Base-by-base conservation (phyloP, 148 eudicot genomes). In the Spergularia marina region DNA sequence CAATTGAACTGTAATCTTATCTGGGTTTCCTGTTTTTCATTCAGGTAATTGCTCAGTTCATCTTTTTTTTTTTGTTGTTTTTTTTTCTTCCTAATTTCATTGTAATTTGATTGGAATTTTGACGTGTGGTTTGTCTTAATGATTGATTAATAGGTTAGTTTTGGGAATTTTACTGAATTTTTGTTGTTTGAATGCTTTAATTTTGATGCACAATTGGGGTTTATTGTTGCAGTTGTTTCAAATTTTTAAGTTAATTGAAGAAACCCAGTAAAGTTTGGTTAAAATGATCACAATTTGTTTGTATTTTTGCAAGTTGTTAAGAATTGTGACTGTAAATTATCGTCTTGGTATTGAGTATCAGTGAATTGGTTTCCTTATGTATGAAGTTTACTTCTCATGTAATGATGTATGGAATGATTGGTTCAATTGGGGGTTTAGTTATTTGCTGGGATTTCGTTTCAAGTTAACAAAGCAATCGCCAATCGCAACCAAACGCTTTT, bases 391-490 rank as follows among this genome's bases (percentile, higher is more conserved):
- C 1, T 41, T 41, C 2, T 5, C 1, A 18, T 17, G 53, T 5
- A 17, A 49, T 65, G 60, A 74, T 65, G 77, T 44, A 34, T 36
- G 16, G 17, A 34, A 53, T 53, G 70, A 14, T 64, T 54, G 49
- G 53, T 65, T 65, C 15, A 6, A n/a, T 7, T 2, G 15, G 7
- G 36, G n/a, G 5, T 67, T 13, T 47, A 47, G 18, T 67, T n/a
- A n/a, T 44, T 7, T 41, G 44, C 44, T 41, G 44, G 44, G 6
- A 41, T 41, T 41, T 41, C 44, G 8, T 23, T 1, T 23, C 25
- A 23, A 23, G 0, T 23, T 23, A 23, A 23, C 25, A 23, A 23
- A 23, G 25, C 25, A 23, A 23, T 23, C 25, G 25, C 25, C n/a
- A 30, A 30, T 30, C 34, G 2, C 34, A 30, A 30, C 34, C 34